Percentiles rank a stretch among this genome's conserved stretches.
Evolutionary conservation across 2,329 filamentous ascomycete genomes (phyloP).

Genomic region (Fusarium sp.): DNA sequence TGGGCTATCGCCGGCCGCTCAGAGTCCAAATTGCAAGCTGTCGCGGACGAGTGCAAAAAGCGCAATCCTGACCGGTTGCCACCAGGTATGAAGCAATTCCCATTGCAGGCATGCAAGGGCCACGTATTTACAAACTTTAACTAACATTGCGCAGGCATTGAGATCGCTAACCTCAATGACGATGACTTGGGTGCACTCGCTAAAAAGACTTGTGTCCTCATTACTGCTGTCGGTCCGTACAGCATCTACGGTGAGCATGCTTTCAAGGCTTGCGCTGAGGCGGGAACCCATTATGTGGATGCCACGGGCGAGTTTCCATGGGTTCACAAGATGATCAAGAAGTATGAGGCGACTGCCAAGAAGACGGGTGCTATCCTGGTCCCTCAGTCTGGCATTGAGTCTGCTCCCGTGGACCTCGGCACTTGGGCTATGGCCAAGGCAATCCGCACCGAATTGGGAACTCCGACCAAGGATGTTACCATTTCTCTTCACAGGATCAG

Average conservation of each 20-base stretch:
- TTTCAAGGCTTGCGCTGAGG: conserved; percentile 67
- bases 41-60: conserved; percentile 71
- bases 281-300: conserved; percentile 70
- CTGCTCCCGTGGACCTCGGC: conserved; percentile 66
- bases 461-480: conserved; percentile 61
- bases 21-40: conserved; percentile 71
- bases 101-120: not conserved
- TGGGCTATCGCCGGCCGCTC: conserved; percentile 91
- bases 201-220: conserved; percentile 63
- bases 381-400: conserved; percentile 69
- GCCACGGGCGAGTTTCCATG: conserved; percentile 68
- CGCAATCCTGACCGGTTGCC: conserved; percentile 72
- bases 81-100: conserved; percentile 63
- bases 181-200: conserved; percentile 57
- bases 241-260: conserved; percentile 63
- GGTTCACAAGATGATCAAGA: conserved; percentile 65
- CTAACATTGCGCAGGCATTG: conserved; percentile 53
- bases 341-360: conserved; percentile 63
- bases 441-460: conserved; percentile 59
- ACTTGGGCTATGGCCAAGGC: conserved; percentile 61
- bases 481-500: conserved; percentile 57
- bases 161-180: conserved; percentile 59
- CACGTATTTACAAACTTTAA: not conserved
- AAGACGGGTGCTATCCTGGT: conserved; percentile 65
- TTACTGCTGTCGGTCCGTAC: conserved; percentile 68